phyloP scores from a whole-genome alignment of 768 basidiomycete genomes.

The Amanita polypyramis region DNA sequence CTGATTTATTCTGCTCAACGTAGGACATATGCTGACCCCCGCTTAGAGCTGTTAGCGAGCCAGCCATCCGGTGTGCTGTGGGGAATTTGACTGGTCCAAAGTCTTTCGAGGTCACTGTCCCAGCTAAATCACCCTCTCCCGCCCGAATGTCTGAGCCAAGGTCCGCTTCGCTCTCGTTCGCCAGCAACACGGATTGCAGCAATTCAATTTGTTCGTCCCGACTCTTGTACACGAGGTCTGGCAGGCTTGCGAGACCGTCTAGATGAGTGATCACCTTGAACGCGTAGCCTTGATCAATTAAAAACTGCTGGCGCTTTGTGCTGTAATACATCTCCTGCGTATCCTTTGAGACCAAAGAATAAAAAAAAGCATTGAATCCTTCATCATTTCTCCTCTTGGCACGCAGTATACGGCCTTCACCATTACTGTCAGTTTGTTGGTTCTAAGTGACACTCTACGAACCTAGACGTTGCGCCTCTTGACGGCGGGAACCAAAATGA shows the following conservation, averaged over 20 bases:
- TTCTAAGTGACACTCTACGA: conserved; percentile 3
- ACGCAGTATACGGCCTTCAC: conserved; percentile 81
- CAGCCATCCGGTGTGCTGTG: conserved; percentile 65
- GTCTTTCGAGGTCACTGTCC: conserved; percentile 79
- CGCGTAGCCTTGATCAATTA: conserved; percentile 98
- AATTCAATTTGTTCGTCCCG: conserved; percentile 93
- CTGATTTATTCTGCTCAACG: conserved; percentile 84
- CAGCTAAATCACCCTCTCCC: conserved; percentile 78
- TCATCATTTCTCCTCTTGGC: conserved; percentile 98
- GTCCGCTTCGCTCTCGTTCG: conserved; percentile 86
- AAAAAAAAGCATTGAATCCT: conserved; percentile 99
- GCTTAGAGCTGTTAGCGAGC: conserved; percentile 73
- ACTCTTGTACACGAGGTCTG: conserved; percentile 86
- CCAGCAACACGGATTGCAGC: conserved; percentile 83
- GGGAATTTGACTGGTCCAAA: conserved; percentile 72
- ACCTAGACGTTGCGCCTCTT: conserved; percentile 96
- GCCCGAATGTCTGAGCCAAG: conserved; percentile 75
- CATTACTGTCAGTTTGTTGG: conserved; percentile 8
- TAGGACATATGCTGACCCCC: conserved; percentile 92
- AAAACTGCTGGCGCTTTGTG: conserved; percentile 96
- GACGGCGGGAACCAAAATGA: conserved; percentile 95
- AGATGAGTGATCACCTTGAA: conserved; percentile 99
- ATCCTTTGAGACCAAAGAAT: conserved; percentile 97
- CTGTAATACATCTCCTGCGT: conserved; percentile 99
- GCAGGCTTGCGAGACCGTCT: conserved; percentile 79